Evolutionary conservation across 1,284 basidiomycete genomes (phyloP).

Genomic region (Cronartium quercuum): DNA sequence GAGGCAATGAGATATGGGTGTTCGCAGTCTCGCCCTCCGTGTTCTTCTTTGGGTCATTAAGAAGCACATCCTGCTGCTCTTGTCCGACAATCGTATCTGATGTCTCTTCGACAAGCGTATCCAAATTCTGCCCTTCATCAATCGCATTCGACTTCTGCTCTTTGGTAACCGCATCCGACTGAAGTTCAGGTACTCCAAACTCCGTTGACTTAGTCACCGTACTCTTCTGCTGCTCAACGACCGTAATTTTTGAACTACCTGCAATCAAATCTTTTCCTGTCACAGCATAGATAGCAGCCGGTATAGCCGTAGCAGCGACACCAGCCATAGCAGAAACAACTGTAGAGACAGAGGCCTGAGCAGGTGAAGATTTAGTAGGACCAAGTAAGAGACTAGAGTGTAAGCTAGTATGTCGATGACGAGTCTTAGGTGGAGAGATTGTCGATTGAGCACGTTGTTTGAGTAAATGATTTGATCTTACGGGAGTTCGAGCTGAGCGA

Average conservation of each 20-base stretch:
- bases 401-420: not conserved
- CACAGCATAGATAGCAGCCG: constrained; percentile 22
- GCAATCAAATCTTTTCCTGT: constrained; percentile 29
- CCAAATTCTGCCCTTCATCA: too few relatives aligned
- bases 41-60: too few relatives aligned
- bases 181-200: too few relatives aligned
- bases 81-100: too few relatives aligned
- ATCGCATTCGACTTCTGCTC: too few relatives aligned
- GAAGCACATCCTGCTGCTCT: too few relatives aligned
- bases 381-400: constrained; percentile 3
- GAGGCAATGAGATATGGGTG: too few relatives aligned
- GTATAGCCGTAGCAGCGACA: constrained; percentile 24
- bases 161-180: too few relatives aligned
- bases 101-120: too few relatives aligned
- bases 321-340: constrained; percentile 35
- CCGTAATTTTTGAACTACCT: not conserved
- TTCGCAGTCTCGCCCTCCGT: too few relatives aligned
- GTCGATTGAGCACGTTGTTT: not conserved
- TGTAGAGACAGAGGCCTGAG: constrained; percentile 20
- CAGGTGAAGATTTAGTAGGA: constrained; percentile 17
- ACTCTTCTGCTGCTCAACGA: too few relatives aligned
- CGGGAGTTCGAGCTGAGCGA: not conserved
- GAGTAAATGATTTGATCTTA: not conserved
- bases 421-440: not conserved
- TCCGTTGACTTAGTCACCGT: too few relatives aligned